phyloP scores from a whole-genome alignment of 176 grass and related monocot genomes.

The Canna indica region DNA sequence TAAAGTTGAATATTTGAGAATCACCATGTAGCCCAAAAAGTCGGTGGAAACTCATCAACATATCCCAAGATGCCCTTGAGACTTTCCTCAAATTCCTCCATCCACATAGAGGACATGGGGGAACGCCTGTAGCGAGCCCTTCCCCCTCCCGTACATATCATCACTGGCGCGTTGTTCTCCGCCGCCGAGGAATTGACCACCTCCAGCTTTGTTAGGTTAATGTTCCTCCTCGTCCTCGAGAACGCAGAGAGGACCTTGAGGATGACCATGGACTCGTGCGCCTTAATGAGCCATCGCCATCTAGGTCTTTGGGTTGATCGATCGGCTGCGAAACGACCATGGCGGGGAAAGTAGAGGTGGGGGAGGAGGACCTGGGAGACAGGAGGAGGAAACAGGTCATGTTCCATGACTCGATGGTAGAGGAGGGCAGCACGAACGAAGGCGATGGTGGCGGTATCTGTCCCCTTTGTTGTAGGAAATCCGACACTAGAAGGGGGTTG shows the following conservation, averaged over 20 bases:
- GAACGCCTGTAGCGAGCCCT: conserved; percentile 55
- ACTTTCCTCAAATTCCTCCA: conserved; percentile 48
- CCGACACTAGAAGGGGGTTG: no score
- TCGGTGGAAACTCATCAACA: no score
- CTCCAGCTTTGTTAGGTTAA: conserved; percentile 80
- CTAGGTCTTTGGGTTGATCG: conserved; percentile 59
- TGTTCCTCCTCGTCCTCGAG: conserved; percentile 64
- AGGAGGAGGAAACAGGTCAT: conserved; percentile 80
- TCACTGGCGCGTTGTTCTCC: conserved; percentile 31
- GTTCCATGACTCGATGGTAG: conserved; percentile 85
- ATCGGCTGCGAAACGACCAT: background rate
- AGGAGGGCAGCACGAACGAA: conserved; percentile 55
- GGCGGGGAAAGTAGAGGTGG: no score
- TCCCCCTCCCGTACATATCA: conserved; percentile 66
- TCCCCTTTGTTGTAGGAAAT: no score
- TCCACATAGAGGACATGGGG: conserved; percentile 91
- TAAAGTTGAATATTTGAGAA: no score
- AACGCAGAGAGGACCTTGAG: no score
- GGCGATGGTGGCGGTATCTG: conserved; percentile 87
- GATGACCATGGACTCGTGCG: conserved; percentile 57
- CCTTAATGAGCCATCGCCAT: conserved; percentile 78
- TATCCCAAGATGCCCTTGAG: no score
- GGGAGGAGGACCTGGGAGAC: conserved; percentile 15
- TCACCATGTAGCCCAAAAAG: no score
- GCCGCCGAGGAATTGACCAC: conserved; percentile 45